A percentile compares a stretch with the other conserved stretches of the same genome.
These are phyloP conservation scores for Effrenium voratum DNA, from an alignment of 73 alveolate genomes.

Conservation along the genomic window DNA sequence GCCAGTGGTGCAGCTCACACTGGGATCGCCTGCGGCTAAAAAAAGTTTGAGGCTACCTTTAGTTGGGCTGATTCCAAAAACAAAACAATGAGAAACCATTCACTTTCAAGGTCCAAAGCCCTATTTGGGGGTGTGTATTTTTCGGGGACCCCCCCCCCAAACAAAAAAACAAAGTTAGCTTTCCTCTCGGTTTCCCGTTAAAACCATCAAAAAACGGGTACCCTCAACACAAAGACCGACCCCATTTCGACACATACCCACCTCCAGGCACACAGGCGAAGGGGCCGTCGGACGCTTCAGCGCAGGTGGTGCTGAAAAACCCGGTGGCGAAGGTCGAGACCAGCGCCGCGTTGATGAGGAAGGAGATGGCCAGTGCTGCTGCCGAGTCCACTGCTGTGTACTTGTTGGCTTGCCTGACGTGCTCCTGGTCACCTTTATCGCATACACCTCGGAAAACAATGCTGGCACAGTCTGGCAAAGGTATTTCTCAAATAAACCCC, in stretches of 20 bases:
- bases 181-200: no score
- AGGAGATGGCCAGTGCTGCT: conserved; percentile 94
- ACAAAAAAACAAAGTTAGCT: no score
- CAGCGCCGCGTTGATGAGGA: conserved; percentile 95
- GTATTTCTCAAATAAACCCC: background rate
- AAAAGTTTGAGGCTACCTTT: no score
- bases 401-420: conserved; percentile 57
- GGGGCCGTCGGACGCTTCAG: conserved; percentile 31
- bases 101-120: no score
- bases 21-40: background rate
- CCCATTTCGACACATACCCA: no score
- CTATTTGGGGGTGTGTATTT: no score
- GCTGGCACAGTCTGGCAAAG: background rate
- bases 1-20: conserved; percentile 18
- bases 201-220: no score
- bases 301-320: conserved; percentile 72
- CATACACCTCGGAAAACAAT: background rate
- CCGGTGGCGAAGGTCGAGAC: conserved; percentile 96
- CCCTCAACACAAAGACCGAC: no score
- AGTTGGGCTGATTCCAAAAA: no score
- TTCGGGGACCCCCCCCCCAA: no score
- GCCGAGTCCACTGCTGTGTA: conserved; percentile 51
- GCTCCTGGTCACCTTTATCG: conserved; percentile 29
- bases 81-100: no score
- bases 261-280: conserved; percentile 57